phyloP scores from a whole-genome alignment of 129 eudicot species.

The Rutidosis leptorrhynchoides region DNA sequence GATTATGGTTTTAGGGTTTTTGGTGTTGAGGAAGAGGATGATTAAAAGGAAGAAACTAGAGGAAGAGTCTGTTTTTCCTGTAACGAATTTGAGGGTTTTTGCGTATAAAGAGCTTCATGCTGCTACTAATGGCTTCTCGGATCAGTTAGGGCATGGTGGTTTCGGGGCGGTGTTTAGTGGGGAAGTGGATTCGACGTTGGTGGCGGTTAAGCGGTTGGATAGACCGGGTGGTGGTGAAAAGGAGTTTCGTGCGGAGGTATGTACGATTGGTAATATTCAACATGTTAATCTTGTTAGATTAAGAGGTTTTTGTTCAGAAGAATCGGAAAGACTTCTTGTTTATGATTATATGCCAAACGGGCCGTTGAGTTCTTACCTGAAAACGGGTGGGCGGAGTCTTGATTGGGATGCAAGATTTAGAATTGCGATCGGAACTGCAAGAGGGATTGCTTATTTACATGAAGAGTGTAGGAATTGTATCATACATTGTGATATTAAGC shows the following conservation, averaged over 20 bases:
- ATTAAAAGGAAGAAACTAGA: conserved; percentile 39
- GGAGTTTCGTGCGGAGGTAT: conserved; percentile 93
- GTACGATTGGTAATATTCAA: conserved; percentile 91
- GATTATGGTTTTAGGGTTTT: conserved; percentile 1
- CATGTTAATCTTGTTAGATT: conserved; percentile 90
- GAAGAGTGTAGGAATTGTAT: conserved; percentile 84
- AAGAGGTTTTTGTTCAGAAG: conserved; percentile 81
- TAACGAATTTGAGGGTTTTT: conserved; percentile 67
- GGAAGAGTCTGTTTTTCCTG: conserved; percentile 55
- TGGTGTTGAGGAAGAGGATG: conserved; percentile 40
- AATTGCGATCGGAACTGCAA: conserved; percentile 72
- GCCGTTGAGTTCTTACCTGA: conserved; percentile 63
- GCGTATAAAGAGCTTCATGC: conserved; percentile 80
- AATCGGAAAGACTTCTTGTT: conserved; percentile 69
- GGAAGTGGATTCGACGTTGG: conserved; percentile 47
- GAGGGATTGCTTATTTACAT: conserved; percentile 82
- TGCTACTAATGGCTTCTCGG: conserved; percentile 81
- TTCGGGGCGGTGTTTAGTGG: conserved; percentile 85
- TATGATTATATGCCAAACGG: conserved; percentile 94
- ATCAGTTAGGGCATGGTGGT: conserved; percentile 91
- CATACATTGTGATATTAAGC: conserved; percentile 88
- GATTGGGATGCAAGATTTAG: conserved; percentile 86
- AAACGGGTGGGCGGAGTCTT: conserved; percentile 47
- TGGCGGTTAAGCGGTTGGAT: conserved; percentile 88
- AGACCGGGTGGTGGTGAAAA: conserved; percentile 87